Evolutionary conservation across 2,329 filamentous ascomycete genomes (phyloP).

Genomic region (Myriosclerotinia curreyana): DNA sequence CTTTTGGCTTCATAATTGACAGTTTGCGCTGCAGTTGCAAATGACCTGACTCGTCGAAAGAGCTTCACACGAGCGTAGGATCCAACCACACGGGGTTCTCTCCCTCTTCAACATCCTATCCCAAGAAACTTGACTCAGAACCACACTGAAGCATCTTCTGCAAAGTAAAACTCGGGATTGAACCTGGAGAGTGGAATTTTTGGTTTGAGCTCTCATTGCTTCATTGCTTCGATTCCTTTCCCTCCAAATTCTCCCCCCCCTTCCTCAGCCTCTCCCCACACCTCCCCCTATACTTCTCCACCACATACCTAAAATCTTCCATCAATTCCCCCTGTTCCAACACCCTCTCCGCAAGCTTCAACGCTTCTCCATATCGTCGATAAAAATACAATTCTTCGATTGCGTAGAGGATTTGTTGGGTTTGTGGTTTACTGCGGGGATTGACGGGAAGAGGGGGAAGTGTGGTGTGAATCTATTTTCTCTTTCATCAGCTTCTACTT

Average conservation of each 20-base stretch:
- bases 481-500: background rate
- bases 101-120: too few species aligned
- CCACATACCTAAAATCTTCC: conserved; percentile 30
- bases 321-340: conserved; percentile 30
- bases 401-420: conserved; percentile 37
- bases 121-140: too few species aligned
- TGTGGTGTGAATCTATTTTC: conserved; percentile 32
- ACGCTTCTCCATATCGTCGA: conserved; percentile 34
- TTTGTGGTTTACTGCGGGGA: conserved; percentile 35
- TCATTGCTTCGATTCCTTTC: background rate
- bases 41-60: too few species aligned
- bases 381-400: conserved; percentile 40
- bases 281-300: conserved; percentile 31
- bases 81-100: too few species aligned
- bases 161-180: too few species aligned
- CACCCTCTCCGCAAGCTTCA: conserved; percentile 24
- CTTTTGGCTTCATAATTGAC: too few species aligned
- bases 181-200: background rate
- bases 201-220: rapidly evolving
- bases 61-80: too few species aligned
- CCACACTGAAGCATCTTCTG: too few species aligned
- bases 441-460: conserved; percentile 31
- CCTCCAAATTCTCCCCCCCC: background rate
- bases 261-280: conserved; percentile 25
- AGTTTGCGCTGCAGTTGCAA: too few species aligned